Percentiles rank a stretch among this genome's conserved stretches.
Conservation (phyloP, 1,284 basidiomycete genomes). For the Xerocomus alliaceus region DNA sequence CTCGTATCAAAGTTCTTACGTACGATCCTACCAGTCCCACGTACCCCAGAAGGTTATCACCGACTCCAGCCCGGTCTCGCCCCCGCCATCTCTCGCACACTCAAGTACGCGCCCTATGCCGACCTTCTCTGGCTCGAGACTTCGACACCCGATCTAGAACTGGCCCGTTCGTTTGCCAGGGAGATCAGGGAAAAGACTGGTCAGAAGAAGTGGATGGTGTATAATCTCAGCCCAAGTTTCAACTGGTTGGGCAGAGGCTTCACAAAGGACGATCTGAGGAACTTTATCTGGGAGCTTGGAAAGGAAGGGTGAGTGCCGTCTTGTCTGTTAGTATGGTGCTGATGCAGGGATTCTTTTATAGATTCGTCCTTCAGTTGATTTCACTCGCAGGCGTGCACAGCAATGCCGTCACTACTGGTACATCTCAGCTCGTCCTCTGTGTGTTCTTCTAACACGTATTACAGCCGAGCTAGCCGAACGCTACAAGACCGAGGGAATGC, state of each 20-base stretch:
- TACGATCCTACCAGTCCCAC: constrained; percentile 60
- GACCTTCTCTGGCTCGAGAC: constrained; percentile 93
- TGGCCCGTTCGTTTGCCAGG: constrained; percentile 81
- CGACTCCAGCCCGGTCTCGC: constrained; percentile 86
- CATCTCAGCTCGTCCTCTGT: constrained; percentile 22
- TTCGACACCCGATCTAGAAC: constrained; percentile 80
- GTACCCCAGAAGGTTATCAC: constrained; percentile 92
- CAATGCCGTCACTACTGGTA: constrained; percentile 81
- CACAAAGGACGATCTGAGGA: constrained; percentile 77
- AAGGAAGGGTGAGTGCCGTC: constrained; percentile 74
- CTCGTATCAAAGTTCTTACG: constrained; percentile 2
- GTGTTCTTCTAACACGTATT: constrained; percentile 6
- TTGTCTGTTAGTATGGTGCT: constrained; percentile 13
- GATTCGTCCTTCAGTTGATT: constrained; percentile 84
- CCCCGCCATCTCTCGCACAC: constrained; percentile 83
- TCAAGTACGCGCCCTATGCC: constrained; percentile 82
- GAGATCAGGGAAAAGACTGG: constrained; percentile 69
- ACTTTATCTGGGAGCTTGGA: constrained; percentile 90
- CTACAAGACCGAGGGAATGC: constrained; percentile 86
- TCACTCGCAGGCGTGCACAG: constrained; percentile 90
- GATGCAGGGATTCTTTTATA: constrained; percentile 35
- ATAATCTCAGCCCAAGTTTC: constrained; percentile 93
- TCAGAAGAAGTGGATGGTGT: constrained; percentile 79
- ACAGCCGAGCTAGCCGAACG: constrained; percentile 76
- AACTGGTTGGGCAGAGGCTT: constrained; percentile 91